Evolutionary conservation across 164 flowering plant genomes (phyloP), one percentile per base, ranked within the genome.

Genomic region (Pachysandra terminalis): DNA sequence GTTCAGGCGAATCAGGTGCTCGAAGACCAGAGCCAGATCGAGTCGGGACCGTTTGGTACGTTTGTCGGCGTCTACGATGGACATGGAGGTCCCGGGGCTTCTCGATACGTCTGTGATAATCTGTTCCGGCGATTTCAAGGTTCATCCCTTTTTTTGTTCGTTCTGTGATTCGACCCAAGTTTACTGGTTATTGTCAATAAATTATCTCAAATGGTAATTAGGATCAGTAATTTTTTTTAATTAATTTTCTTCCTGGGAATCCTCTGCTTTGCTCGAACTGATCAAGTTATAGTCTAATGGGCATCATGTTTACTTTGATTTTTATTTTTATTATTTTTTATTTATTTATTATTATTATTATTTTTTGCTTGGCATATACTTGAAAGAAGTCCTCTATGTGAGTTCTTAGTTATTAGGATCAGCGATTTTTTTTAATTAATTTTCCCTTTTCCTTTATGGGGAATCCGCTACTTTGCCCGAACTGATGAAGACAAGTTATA

Each of bases 61-160:
- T 85, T 90, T 60, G 87, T 90, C 24, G 96, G 96, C 24, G 86
- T 90, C 68, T 87, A 89, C 55, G 96, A 89, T 63, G 96, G 96
- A 9, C 92, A 89, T 51, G 92, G 88, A 16, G 92, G 96, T 12
- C 89, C 90, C 4, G 82, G 81, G 9, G 83, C 88, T 1, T 82
- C 93, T 41, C 86, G 86, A 1, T 86, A 81, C 41, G 87, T 87
- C 26, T 81, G 87, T 37, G 88, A 86, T 73, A 68, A 86, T 66
- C 76, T 86, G 19, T 90, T 86, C 57, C 79, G 75, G 9, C 73
- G 84, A 75, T 87, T 90, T 40, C 84, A 68, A 82, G 88, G 95
- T 89, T 59, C 37, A 74, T 56, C 56, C 15, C 2, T 45, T 45
- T 45, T 45, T 15, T 45, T 45, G 51, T 32, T 32, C 37, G 3